Conservation (phyloP, 805 yeast genomes). For the Metschnikowia picachoensis region DNA sequence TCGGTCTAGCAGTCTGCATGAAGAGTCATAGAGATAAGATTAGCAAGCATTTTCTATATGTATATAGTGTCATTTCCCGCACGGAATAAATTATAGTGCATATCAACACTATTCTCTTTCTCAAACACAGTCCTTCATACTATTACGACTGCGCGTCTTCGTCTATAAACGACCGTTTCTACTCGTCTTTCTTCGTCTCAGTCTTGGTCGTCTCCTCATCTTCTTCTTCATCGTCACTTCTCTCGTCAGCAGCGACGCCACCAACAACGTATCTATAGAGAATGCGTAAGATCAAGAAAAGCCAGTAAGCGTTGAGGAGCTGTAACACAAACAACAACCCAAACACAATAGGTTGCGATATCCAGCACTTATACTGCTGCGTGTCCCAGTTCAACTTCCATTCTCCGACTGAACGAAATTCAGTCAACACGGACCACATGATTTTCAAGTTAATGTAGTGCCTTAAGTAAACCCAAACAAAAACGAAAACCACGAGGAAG, state of each 20-base stretch:
- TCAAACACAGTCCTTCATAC: no score
- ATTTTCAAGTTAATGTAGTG: conserved; percentile 80
- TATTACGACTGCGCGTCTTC: no score
- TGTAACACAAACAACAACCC: conserved; percentile 74
- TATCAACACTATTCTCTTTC: no score
- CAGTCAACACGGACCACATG: conserved; percentile 80
- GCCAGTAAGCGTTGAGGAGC: conserved; percentile 84
- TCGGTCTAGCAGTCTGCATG: neutral
- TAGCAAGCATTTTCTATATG: conserved; percentile 1
- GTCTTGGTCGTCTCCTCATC: conserved; percentile 24
- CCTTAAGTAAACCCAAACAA: conserved; percentile 82
- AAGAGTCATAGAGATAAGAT: neutral
- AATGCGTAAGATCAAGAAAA: conserved; percentile 75
- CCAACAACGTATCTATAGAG: conserved; percentile 58
- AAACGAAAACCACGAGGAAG: conserved; percentile 64
- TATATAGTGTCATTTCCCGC: conserved; percentile 4
- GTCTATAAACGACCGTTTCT: neutral
- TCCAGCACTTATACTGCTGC: conserved; percentile 95
- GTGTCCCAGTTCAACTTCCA: conserved; percentile 78
- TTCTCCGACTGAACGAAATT: conserved; percentile 81
- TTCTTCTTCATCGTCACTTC: conserved; percentile 82
- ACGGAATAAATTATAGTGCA: neutral
- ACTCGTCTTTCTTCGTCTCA: conserved; percentile 3
- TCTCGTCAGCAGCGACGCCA: conserved; percentile 69
- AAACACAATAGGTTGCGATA: conserved; percentile 88